Percentiles rank a stretch among this genome's conserved stretches.
Evolutionary conservation across 768 basidiomycete genomes (phyloP).

Genomic region (Crucibulum laeve): DNA sequence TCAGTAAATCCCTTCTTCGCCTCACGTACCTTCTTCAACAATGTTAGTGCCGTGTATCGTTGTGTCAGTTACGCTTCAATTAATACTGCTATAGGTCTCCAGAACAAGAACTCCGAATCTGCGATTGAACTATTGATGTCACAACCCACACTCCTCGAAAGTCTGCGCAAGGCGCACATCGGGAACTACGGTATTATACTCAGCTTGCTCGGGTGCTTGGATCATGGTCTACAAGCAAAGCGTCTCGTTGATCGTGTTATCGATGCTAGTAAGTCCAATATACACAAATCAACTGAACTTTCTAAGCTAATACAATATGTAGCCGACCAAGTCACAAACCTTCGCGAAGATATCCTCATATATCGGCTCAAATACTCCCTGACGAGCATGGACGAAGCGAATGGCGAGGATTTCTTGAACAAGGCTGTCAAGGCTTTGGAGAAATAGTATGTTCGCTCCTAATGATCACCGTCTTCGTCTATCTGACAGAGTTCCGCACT

Average conservation of each 20-base stretch:
- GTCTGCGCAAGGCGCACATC: slow-evolving; percentile 83
- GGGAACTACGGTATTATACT: slow-evolving; percentile 92
- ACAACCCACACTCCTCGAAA: slow-evolving; percentile 78
- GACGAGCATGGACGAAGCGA: slow-evolving; percentile 66
- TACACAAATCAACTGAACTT: background rate
- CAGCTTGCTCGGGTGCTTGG: slow-evolving; percentile 89
- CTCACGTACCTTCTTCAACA: slow-evolving; percentile 80
- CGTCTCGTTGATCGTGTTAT: slow-evolving; percentile 86
- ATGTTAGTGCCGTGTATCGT: slow-evolving; percentile 35
- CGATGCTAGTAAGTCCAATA: slow-evolving; percentile 52
- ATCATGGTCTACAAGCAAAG: slow-evolving; percentile 83
- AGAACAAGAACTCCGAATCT: slow-evolving; percentile 62
- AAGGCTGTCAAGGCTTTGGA: slow-evolving; percentile 77
- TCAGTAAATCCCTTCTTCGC: slow-evolving; percentile 69
- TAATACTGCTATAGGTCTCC: slow-evolving; percentile 44
- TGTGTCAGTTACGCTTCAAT: background rate
- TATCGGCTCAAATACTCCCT: slow-evolving; percentile 85
- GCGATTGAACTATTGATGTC: slow-evolving; percentile 83
- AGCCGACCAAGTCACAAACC: slow-evolving; percentile 91
- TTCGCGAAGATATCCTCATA: slow-evolving; percentile 84
- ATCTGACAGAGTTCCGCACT: background rate
- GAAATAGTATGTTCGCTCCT: slow-evolving; percentile 66
- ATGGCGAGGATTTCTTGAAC: slow-evolving; percentile 50
- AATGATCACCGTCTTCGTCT: background rate
- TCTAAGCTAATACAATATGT: slow-evolving; percentile 1